phyloP scores from a whole-genome alignment of 192 early-diverging fungal species.

The Coemansia sp. region DNA sequence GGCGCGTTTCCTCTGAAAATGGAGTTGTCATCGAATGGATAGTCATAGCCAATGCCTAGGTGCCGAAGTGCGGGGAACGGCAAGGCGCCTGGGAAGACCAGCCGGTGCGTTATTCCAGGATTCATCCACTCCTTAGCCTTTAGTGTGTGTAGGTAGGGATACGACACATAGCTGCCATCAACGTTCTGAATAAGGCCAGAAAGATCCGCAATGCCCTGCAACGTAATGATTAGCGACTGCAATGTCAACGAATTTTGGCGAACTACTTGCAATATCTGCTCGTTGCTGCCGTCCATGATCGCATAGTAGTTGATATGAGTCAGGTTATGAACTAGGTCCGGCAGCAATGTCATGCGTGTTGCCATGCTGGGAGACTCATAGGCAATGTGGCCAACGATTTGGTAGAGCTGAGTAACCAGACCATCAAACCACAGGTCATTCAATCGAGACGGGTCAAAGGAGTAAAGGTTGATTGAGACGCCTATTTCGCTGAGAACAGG shows the following conservation, averaged over 20 bases:
- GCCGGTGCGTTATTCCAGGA: not conserved
- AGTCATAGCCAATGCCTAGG: not conserved
- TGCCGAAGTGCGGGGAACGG: slow-evolving; percentile 10
- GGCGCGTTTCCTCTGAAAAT: slow-evolving; percentile 4
- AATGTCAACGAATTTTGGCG: not conserved
- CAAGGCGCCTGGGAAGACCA: not conserved
- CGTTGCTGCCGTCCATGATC: not conserved
- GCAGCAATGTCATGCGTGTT: not conserved
- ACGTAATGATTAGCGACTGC: not conserved
- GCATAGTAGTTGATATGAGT: not conserved
- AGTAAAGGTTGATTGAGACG: not conserved
- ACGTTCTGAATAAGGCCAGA: not conserved
- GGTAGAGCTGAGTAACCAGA: not conserved
- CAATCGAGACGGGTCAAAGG: not conserved
- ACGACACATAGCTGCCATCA: not conserved
- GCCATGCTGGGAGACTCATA: not conserved
- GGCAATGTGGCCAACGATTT: not conserved
- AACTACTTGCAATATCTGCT: not conserved
- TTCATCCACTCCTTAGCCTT: not conserved
- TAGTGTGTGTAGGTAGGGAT: not conserved
- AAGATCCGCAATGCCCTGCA: not conserved
- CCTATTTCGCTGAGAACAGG: not conserved
- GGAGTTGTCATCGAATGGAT: slow-evolving; percentile 12
- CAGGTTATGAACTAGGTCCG: not conserved
- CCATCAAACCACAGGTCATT: not conserved